phyloP scores from a whole-genome alignment of 2,329 filamentous ascomycete genomes.

The Mycosphaerelloides madeirae region DNA sequence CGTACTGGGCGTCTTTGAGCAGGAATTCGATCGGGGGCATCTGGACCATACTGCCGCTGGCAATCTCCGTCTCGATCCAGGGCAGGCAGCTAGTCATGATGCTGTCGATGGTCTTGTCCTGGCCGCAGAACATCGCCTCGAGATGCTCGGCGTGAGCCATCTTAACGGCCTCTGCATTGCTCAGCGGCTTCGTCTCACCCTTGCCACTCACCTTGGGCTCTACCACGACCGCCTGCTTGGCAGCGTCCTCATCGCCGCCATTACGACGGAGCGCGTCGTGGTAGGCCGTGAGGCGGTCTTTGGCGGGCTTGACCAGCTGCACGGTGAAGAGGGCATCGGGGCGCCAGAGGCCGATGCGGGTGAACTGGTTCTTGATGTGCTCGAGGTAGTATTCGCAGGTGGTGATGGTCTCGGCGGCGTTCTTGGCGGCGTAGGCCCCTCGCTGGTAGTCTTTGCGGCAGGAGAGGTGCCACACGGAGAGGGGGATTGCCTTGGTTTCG shows the following conservation, averaged over 20 bases:
- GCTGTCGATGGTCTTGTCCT: slow-evolving; percentile 16
- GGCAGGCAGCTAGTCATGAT: slow-evolving; percentile 20
- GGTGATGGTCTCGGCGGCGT: slow-evolving; percentile 4
- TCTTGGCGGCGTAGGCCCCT: slow-evolving; percentile 21
- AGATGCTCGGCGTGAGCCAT: slow-evolving; percentile 22
- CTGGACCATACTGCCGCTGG: slow-evolving; percentile 13
- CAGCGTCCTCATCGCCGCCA: slow-evolving; percentile 14
- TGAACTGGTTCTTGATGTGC: slow-evolving; percentile 24
- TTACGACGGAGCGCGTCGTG: slow-evolving; percentile 19
- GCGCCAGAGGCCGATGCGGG: slow-evolving; percentile 28
- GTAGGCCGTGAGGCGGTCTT: slow-evolving; percentile 21
- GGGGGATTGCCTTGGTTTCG: slow-evolving; percentile 65
- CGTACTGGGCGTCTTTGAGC: slow-evolving; percentile 15
- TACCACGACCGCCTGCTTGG: slow-evolving; percentile 10
- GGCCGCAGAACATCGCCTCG: slow-evolving; percentile 16
- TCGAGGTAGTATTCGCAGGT: slow-evolving; percentile 14
- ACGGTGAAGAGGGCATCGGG: slow-evolving; percentile 28
- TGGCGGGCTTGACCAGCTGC: slow-evolving; percentile 24
- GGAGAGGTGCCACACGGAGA: slow-evolving; percentile 54
- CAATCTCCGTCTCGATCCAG: slow-evolving; percentile 21
- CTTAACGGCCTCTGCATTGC: slow-evolving; percentile 14
- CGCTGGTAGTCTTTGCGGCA: slow-evolving; percentile 83
- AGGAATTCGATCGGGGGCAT: slow-evolving; percentile 33
- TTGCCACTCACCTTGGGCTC: slow-evolving; percentile 16
- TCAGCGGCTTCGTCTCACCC: slow-evolving; percentile 5